These are phyloP conservation scores for Terfezia boudieri DNA, from an alignment of 495 filamentous ascomycete species.

Conservation along the genomic window DNA sequence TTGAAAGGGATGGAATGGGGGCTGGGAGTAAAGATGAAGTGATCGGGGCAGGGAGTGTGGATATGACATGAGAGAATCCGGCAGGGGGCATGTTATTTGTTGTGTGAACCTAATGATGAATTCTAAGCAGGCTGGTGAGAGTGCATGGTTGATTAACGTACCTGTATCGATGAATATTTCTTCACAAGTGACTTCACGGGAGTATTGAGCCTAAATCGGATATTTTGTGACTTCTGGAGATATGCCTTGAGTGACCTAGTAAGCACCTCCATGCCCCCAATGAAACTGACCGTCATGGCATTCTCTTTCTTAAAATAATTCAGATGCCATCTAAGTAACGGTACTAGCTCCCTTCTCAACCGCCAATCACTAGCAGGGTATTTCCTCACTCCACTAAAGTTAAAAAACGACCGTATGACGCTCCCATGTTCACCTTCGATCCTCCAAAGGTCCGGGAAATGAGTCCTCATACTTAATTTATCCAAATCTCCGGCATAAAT, in stretches of 20 bases:
- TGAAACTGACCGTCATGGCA: conserved; percentile 37
- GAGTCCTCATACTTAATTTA: conserved; percentile 44
- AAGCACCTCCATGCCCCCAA: conserved; percentile 34
- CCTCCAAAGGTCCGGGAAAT: conserved; percentile 32
- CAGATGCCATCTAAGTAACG: conserved; percentile 1
- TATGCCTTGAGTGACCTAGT: conserved; percentile 25
- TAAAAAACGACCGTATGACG: neutral
- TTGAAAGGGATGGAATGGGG: conserved; percentile 22
- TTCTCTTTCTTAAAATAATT: conserved; percentile 5
- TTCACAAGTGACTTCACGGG: conserved; percentile 15
- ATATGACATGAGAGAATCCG: conserved; percentile 41
- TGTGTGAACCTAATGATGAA: neutral
- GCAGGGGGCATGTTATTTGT: neutral
- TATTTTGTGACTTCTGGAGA: conserved; percentile 26
- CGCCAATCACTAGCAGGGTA: neutral
- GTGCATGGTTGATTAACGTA: too few relatives aligned
- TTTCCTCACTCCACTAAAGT: neutral
- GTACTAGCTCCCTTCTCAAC: neutral
- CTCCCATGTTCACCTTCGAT: conserved; percentile 25
- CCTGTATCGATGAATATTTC: too few relatives aligned
- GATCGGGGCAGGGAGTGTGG: conserved; percentile 36
- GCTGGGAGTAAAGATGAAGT: conserved; percentile 22
- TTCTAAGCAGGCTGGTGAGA: neutral
- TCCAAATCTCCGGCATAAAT: conserved; percentile 86
- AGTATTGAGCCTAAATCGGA: conserved; percentile 29